phyloP scores from a whole-genome alignment of 2,329 filamentous ascomycete species.

The Gnomoniopsis smithogilvyi region DNA sequence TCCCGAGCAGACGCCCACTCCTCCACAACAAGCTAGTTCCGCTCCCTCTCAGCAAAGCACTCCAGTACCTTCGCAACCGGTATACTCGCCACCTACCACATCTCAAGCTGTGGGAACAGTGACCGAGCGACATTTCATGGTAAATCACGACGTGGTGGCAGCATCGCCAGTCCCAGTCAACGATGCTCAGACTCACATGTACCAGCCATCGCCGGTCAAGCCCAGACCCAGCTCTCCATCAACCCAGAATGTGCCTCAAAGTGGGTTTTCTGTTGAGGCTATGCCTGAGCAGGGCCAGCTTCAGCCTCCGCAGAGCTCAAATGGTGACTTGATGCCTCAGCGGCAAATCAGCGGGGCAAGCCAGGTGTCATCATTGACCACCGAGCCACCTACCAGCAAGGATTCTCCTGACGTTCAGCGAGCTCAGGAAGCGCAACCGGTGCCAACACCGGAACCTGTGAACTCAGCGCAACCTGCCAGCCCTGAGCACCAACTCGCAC shows the following conservation, averaged over 20 bases:
- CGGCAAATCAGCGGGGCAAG: constrained; percentile 26
- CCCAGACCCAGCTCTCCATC: neutral
- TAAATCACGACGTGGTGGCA: neutral
- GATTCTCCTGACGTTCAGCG: constrained; percentile 7
- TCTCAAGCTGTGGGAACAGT: neutral
- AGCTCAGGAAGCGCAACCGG: constrained; percentile 5
- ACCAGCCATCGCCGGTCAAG: constrained; percentile 8
- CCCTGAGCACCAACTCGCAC: constrained; percentile 10
- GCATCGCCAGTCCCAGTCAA: neutral
- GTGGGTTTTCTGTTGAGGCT: neutral
- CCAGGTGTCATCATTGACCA: constrained; percentile 24
- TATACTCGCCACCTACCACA: neutral
- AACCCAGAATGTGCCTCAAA: neutral
- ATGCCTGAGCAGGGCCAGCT: constrained; percentile 11
- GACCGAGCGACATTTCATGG: constrained; percentile 1
- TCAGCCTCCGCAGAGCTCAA: constrained; percentile 5
- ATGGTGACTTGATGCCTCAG: constrained; percentile 20
- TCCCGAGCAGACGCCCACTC: constrained; percentile 4
- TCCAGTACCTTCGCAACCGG: neutral
- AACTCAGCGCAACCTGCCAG: neutral
- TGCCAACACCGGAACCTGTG: neutral
- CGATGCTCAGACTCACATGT: neutral
- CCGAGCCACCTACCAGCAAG: constrained; percentile 10
- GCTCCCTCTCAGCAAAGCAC: constrained; percentile 1
- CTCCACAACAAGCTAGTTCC: neutral